Percentiles rank a stretch among this genome's conserved stretches.
Conservation (phyloP, 495 filamentous ascomycete species). For the Aspergillus baeticus region DNA sequence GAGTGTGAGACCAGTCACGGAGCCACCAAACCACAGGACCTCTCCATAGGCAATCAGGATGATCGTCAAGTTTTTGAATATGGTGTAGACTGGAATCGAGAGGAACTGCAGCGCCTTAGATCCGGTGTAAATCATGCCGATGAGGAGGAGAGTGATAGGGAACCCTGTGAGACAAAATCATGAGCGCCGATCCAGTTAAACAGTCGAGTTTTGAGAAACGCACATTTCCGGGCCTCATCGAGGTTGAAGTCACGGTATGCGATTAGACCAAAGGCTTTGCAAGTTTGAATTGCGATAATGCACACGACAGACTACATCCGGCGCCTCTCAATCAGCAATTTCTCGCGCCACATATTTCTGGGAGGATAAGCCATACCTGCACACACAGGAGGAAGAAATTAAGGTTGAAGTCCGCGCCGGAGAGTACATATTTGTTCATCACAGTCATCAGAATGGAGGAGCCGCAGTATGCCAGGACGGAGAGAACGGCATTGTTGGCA, state of each 20-base stretch:
- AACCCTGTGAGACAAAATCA: slow-evolving; percentile 66
- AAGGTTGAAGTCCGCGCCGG: slow-evolving; percentile 86
- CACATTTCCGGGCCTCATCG: slow-evolving; percentile 91
- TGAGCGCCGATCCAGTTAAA: slow-evolving; percentile 14
- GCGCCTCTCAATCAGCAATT: slow-evolving; percentile 15
- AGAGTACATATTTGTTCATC: slow-evolving; percentile 98
- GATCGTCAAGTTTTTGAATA: slow-evolving; percentile 99
- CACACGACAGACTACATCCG: slow-evolving; percentile 80
- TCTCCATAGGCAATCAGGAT: slow-evolving; percentile 99
- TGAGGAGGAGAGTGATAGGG: slow-evolving; percentile 91
- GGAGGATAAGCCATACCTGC: slow-evolving; percentile 81
- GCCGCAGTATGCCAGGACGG: slow-evolving; percentile 87
- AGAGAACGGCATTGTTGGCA: slow-evolving; percentile 70
- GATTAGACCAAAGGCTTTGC: slow-evolving; percentile 81
- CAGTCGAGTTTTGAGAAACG: slow-evolving; percentile 22
- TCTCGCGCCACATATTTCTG: background rate
- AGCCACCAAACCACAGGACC: slow-evolving; percentile 98
- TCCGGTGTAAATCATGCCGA: slow-evolving; percentile 99
- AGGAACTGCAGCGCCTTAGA: slow-evolving; percentile 96
- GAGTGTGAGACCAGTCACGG: slow-evolving; percentile 80
- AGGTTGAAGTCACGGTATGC: slow-evolving; percentile 86
- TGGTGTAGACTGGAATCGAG: slow-evolving; percentile 97
- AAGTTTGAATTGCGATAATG: slow-evolving; percentile 79
- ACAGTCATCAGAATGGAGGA: slow-evolving; percentile 98
- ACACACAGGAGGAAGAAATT: slow-evolving; percentile 93